These are phyloP conservation scores for Pythium periplocum DNA, from an alignment of 352 stramenopile genomes.

Conservation along the genomic window DNA sequence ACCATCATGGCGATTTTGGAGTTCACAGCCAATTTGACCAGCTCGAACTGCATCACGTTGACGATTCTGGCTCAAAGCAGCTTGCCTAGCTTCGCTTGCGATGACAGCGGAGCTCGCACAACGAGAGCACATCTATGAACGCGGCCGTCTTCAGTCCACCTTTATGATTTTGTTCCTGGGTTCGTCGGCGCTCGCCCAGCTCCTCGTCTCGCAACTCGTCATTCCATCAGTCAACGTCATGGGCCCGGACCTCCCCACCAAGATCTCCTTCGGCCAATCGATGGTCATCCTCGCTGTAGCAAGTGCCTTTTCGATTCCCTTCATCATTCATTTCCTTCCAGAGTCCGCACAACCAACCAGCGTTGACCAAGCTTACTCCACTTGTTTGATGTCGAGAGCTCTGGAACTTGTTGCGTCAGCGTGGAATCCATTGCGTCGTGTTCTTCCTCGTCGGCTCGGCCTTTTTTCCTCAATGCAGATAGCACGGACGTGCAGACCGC, in stretches of 20 bases:
- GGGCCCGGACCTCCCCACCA: neutral
- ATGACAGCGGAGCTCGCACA: constrained; percentile 23
- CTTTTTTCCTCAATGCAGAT: constrained; percentile 9
- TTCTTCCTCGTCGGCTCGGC: constrained; percentile 10
- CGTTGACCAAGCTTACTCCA: neutral
- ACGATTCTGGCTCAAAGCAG: neutral
- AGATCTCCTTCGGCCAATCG: too few relatives aligned
- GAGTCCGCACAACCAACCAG: neutral
- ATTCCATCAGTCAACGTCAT: too few relatives aligned
- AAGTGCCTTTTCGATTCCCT: too few relatives aligned
- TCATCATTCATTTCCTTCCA: too few relatives aligned
- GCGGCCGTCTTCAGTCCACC: constrained; percentile 16
- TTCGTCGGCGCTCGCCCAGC: too few relatives aligned
- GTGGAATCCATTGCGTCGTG: constrained; percentile 12
- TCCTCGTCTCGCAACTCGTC: too few relatives aligned
- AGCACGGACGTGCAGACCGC: constrained; percentile 6
- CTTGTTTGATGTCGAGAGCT: constrained; percentile 14
- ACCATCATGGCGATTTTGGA: neutral
- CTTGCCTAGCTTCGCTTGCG: constrained; percentile 10
- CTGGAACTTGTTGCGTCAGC: constrained; percentile 23
- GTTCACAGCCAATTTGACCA: constrained; percentile 3
- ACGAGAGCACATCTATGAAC: constrained; percentile 13
- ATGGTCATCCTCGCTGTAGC: too few relatives aligned
- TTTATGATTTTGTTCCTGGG: too few relatives aligned
- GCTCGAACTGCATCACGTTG: constrained; percentile 1